Evolutionary conservation across 140 eudicot genomes (phyloP).

Genomic region (Stevia rebaudiana): DNA sequence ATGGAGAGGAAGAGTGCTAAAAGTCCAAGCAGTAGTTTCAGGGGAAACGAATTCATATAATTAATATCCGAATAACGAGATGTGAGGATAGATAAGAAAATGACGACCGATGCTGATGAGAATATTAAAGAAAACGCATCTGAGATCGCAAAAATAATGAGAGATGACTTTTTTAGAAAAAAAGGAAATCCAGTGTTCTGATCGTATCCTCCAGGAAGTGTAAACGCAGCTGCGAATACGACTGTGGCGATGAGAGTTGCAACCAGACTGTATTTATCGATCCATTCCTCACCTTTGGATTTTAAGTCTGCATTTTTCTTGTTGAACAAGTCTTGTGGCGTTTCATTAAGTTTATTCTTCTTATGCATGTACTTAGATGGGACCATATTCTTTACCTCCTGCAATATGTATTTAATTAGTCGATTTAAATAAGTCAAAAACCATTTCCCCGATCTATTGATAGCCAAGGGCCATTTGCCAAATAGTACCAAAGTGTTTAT

Average conservation of each 20-base stretch:
- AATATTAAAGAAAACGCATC: slow-evolving; percentile 40
- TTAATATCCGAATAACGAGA: slow-evolving; percentile 42
- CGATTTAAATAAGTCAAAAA: no score
- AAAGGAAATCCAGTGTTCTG: slow-evolving; percentile 35
- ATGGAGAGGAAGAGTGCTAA: slow-evolving; percentile 42
- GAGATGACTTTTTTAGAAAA: slow-evolving; percentile 21
- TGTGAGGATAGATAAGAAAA: slow-evolving; percentile 51
- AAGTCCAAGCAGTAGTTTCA: slow-evolving; percentile 39
- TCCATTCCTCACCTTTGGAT: no score
- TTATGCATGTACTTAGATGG: no score
- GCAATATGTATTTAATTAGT: no score
- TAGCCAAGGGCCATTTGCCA: no score
- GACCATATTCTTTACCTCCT: no score
- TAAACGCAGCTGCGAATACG: slow-evolving; percentile 49
- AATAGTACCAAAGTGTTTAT: no score
- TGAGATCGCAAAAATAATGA: slow-evolving; percentile 34
- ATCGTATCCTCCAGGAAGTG: slow-evolving; percentile 54
- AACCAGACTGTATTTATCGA: no score
- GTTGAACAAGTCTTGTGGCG: no score
- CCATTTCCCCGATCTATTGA: no score
- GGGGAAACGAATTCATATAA: slow-evolving; percentile 39
- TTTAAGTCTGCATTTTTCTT: no score
- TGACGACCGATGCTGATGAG: slow-evolving; percentile 38
- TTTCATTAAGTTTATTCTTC: no score
- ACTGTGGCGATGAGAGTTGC: slow-evolving; percentile 55